Conservation (phyloP, 371 early-diverging fungal species). For the Syncephalastrum racemosum region DNA sequence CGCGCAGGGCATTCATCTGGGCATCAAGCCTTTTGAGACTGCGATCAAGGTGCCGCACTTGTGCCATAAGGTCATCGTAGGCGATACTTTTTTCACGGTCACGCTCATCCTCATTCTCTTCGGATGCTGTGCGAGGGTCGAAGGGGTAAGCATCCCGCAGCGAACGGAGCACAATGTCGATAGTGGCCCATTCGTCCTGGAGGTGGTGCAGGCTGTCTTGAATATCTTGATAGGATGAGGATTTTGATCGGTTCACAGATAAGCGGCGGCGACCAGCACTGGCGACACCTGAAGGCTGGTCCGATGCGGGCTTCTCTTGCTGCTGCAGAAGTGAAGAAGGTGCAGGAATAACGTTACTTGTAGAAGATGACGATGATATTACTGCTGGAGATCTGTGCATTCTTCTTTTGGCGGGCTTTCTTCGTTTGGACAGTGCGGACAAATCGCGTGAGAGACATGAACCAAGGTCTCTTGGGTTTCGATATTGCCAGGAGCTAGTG, state of each 20-base stretch:
- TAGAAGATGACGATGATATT: conserved; percentile 6
- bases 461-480: no score
- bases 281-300: no score
- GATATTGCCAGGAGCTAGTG: no score
- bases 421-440: no score
- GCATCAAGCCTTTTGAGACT: conserved; percentile 21
- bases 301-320: no score
- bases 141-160: conserved; percentile 17
- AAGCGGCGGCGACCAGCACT: no score
- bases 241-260: no score
- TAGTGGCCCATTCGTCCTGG: conserved; percentile 22
- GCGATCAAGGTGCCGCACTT: conserved; percentile 29
- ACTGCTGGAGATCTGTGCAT: neutral
- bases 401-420: no score
- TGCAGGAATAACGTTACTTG: no score
- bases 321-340: no score
- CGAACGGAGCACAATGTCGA: conserved; percentile 20
- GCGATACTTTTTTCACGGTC: conserved; percentile 32
- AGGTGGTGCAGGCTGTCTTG: conserved; percentile 18
- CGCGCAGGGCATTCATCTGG: conserved; percentile 15
- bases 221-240: neutral
- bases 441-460: no score
- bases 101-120: conserved; percentile 27
- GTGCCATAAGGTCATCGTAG: conserved; percentile 29
- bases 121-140: conserved; percentile 13